Evolutionary conservation across 2,329 filamentous ascomycete genomes (phyloP).

Genomic region (Anthostomella pinea): DNA sequence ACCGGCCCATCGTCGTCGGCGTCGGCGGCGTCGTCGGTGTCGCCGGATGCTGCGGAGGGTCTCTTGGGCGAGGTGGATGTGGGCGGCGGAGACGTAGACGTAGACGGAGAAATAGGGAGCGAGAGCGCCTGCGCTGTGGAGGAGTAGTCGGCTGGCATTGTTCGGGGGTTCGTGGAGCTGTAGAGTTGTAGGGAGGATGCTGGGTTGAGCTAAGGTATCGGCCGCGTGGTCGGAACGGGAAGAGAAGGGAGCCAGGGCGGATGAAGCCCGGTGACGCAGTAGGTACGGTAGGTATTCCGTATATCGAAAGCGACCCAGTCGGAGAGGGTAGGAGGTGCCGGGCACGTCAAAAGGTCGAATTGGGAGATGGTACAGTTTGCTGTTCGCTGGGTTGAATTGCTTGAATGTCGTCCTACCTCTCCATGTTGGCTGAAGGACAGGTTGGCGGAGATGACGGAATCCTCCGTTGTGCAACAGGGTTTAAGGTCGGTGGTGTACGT

Average conservation of each 20-base stretch:
- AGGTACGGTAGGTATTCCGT: too few species aligned
- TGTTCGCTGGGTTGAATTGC: too few species aligned
- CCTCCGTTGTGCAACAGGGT: not conserved
- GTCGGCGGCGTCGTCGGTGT: slow-evolving; percentile 33
- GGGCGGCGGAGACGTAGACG: slow-evolving; percentile 28
- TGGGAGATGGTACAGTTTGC: too few species aligned
- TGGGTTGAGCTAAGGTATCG: too few species aligned
- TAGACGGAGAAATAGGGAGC: slow-evolving; percentile 36
- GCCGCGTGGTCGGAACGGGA: too few species aligned
- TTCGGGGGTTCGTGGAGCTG: too few species aligned
- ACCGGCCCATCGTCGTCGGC: slow-evolving; percentile 39
- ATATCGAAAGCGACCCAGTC: too few species aligned
- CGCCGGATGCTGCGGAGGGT: slow-evolving; percentile 28
- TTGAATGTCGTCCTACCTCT: not conserved
- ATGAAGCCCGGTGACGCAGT: too few species aligned
- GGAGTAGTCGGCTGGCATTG: slow-evolving; percentile 51
- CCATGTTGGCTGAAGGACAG: not conserved
- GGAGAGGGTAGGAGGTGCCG: too few species aligned
- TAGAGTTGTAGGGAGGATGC: too few species aligned
- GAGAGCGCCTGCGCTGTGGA: slow-evolving; percentile 50
- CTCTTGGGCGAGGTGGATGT: slow-evolving; percentile 29
- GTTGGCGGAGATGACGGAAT: not conserved
- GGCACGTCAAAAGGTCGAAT: too few species aligned
- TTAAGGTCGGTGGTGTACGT: not conserved
- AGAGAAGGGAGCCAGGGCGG: too few species aligned